Evolutionary conservation across 2,329 filamentous ascomycete genomes (phyloP).

Genomic region (Colletotrichum musicola): DNA sequence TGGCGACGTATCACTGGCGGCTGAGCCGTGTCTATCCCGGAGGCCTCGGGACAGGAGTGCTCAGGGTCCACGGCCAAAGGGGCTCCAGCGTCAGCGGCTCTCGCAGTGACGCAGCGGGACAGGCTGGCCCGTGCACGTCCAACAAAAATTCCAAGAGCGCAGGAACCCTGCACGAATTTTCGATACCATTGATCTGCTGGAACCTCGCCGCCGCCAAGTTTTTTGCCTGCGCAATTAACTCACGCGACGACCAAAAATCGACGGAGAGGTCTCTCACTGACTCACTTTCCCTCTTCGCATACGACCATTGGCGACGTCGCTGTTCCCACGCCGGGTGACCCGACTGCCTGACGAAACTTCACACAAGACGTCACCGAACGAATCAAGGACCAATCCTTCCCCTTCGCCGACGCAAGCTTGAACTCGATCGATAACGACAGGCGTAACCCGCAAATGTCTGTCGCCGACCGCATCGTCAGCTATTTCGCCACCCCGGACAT

Average conservation of each 20-base stretch:
- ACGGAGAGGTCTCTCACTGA: slow-evolving; percentile 26
- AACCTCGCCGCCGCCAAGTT: slow-evolving; percentile 38
- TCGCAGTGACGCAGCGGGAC: slow-evolving; percentile 35
- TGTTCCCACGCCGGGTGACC: not conserved
- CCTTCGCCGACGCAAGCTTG: slow-evolving; percentile 36
- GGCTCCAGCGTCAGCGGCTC: not conserved
- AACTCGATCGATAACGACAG: slow-evolving; percentile 24
- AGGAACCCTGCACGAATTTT: slow-evolving; percentile 38
- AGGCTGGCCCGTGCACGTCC: slow-evolving; percentile 32
- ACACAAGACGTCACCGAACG: slow-evolving; percentile 13
- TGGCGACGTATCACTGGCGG: not conserved
- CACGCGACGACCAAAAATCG: slow-evolving; percentile 25
- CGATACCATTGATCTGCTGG: slow-evolving; percentile 30
- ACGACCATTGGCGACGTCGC: not conserved
- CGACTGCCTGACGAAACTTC: slow-evolving; percentile 7
- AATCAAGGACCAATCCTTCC: slow-evolving; percentile 46
- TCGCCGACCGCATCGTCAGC: slow-evolving; percentile 65
- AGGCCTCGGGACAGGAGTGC: slow-evolving; percentile 4
- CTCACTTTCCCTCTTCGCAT: not conserved
- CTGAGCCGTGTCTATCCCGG: slow-evolving; percentile 7
- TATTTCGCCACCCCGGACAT: slow-evolving; percentile 60
- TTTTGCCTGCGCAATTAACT: slow-evolving; percentile 26
- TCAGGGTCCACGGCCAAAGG: not conserved
- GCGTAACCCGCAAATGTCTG: slow-evolving; percentile 60
- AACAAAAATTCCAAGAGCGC: slow-evolving; percentile 36